Conservation (phyloP, 2,329 filamentous ascomycete species). For the Fragosphaeria purpurea region DNA sequence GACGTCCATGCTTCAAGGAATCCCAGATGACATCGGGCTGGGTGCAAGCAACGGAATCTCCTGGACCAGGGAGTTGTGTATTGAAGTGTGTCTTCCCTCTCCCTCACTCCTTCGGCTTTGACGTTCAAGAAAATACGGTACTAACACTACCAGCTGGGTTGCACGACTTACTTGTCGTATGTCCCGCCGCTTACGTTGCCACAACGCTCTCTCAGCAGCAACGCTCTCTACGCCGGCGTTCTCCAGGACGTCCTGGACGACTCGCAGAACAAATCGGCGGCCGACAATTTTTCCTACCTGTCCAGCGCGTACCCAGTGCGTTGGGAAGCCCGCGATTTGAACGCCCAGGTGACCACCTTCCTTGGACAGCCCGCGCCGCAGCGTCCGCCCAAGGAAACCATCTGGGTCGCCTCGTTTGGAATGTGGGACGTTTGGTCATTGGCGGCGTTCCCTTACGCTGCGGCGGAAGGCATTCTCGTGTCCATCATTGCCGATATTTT, state of each 20-base stretch:
- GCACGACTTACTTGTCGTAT: slow-evolving; percentile 35
- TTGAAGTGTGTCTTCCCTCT: slow-evolving; percentile 28
- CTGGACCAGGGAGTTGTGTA: slow-evolving; percentile 41
- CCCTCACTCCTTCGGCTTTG: background rate
- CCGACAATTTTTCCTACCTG: slow-evolving; percentile 34
- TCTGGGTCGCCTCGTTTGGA: slow-evolving; percentile 45
- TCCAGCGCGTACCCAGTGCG: slow-evolving; percentile 32
- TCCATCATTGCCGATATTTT: slow-evolving; percentile 30
- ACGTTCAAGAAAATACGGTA: background rate
- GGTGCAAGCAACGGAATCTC: slow-evolving; percentile 16
- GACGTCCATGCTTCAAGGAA: slow-evolving; percentile 16
- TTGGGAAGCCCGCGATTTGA: slow-evolving; percentile 29
- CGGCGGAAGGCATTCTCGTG: slow-evolving; percentile 28
- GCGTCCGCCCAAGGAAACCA: slow-evolving; percentile 32
- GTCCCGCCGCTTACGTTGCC: slow-evolving; percentile 23
- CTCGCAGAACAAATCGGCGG: slow-evolving; percentile 24
- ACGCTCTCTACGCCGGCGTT: slow-evolving; percentile 39
- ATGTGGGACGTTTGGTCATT: slow-evolving; percentile 46
- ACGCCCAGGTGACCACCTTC: slow-evolving; percentile 34
- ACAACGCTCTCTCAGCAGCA: slow-evolving; percentile 39
- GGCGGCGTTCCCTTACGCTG: slow-evolving; percentile 32
- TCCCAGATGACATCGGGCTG: slow-evolving; percentile 12
- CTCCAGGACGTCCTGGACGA: slow-evolving; percentile 23
- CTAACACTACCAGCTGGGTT: slow-evolving; percentile 30
- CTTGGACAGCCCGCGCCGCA: slow-evolving; percentile 27